These are phyloP conservation scores for Ophiostoma piceae DNA, from an alignment of 2,329 filamentous ascomycete species.

Conservation along the genomic window DNA sequence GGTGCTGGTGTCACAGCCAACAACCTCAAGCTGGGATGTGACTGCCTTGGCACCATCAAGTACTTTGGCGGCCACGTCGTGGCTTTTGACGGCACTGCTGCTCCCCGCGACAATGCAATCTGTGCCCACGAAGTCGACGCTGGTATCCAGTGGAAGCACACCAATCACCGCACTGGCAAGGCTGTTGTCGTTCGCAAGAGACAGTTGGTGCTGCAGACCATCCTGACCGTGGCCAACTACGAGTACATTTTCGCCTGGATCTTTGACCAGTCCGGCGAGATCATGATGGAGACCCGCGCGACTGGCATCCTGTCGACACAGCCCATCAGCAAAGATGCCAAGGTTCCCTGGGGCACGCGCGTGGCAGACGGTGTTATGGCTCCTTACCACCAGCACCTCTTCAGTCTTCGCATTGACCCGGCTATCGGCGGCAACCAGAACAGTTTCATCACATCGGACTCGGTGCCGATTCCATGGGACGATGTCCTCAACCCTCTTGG, in stretches of 20 bases:
- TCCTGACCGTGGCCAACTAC: constrained; percentile 65
- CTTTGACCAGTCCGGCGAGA: constrained; percentile 57
- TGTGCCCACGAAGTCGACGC: constrained; percentile 38
- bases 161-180: constrained; percentile 59
- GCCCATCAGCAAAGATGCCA: constrained; percentile 52
- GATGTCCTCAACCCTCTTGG: constrained; percentile 46
- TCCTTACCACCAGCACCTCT: constrained; percentile 66
- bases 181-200: constrained; percentile 56
- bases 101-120: constrained; percentile 45
- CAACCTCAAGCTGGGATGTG: constrained; percentile 62
- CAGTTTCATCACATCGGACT: constrained; percentile 45
- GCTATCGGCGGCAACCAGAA: constrained; percentile 44
- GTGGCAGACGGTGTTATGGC: constrained; percentile 60
- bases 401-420: constrained; percentile 59
- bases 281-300: constrained; percentile 57
- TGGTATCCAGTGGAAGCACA: constrained; percentile 66
- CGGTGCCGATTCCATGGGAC: constrained; percentile 39
- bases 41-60: constrained; percentile 62
- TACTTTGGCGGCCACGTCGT: constrained; percentile 58
- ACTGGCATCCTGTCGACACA: constrained; percentile 61
- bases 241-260: constrained; percentile 53
- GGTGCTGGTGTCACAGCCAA: constrained; percentile 63
- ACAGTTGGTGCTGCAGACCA: constrained; percentile 61
- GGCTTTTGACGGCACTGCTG: neutral
- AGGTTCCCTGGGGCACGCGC: constrained; percentile 54